Conservation (phyloP, 768 basidiomycete genomes). For the Pleurotus tuoliensis region DNA sequence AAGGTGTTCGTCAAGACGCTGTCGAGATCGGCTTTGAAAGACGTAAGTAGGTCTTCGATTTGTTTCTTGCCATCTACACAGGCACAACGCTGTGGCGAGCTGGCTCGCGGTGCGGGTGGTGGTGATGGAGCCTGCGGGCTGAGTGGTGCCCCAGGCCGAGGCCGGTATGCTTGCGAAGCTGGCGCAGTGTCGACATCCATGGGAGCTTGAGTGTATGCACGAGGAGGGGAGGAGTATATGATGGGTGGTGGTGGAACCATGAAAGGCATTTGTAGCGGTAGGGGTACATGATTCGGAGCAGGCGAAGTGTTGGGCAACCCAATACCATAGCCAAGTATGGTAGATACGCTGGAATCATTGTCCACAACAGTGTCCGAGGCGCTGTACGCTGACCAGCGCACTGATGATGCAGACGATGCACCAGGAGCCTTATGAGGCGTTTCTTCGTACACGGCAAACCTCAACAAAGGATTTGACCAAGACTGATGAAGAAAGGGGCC, state of each 20-base stretch:
- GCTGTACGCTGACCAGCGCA: conserved; percentile 2
- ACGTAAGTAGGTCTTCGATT: conserved; percentile 38
- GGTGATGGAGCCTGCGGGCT: neutral
- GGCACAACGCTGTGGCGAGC: conserved; percentile 38
- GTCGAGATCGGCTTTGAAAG: conserved; percentile 56
- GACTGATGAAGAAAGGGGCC: conserved; percentile 43
- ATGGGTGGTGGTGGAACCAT: conserved; percentile 32
- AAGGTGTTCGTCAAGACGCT: conserved; percentile 36
- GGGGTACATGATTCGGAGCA: conserved; percentile 4
- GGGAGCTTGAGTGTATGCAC: conserved; percentile 17
- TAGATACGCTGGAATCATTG: neutral
- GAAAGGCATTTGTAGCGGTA: conserved; percentile 20
- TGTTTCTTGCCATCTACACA: conserved; percentile 45
- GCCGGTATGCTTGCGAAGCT: conserved; percentile 12
- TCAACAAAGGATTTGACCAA: conserved; percentile 59
- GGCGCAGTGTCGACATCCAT: conserved; percentile 19
- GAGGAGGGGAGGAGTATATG: conserved; percentile 25
- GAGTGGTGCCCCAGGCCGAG: conserved; percentile 9
- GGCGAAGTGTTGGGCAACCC: conserved; percentile 10
- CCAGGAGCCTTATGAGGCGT: conserved; percentile 32
- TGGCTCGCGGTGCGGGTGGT: neutral
- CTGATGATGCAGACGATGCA: neutral
- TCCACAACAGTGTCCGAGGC: neutral
- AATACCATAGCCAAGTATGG: neutral
- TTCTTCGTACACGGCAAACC: conserved; percentile 59